Percentiles rank a stretch among this genome's conserved stretches.
Conservation (phyloP, 768 basidiomycete genomes). For the Sarcodon aspratus region DNA sequence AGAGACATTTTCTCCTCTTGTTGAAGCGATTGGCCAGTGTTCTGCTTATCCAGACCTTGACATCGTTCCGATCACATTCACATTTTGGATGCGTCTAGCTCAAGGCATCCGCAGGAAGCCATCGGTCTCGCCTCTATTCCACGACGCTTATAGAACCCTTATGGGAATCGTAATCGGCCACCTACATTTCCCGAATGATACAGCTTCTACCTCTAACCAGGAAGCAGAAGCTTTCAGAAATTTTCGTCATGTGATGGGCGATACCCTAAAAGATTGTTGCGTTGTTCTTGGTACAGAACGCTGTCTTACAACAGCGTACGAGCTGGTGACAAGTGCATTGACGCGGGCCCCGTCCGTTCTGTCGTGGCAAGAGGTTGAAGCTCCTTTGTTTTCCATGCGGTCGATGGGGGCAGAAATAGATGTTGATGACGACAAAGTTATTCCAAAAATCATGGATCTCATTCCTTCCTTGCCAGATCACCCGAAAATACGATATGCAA, state of each 20-base stretch:
- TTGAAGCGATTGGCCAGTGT: slow-evolving; percentile 89
- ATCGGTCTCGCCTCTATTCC: slow-evolving; percentile 62
- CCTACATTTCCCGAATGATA: slow-evolving; percentile 81
- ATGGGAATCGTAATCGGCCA: slow-evolving; percentile 83
- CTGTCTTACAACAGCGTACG: slow-evolving; percentile 74
- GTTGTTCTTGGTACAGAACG: slow-evolving; percentile 79
- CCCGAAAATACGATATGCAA: slow-evolving; percentile 89
- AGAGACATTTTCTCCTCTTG: slow-evolving; percentile 88
- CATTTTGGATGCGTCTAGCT: slow-evolving; percentile 98
- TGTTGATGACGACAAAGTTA: slow-evolving; percentile 63
- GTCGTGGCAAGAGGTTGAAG: slow-evolving; percentile 96
- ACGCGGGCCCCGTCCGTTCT: slow-evolving; percentile 41
- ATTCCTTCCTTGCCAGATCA: slow-evolving; percentile 84
- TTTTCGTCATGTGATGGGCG: slow-evolving; percentile 97
- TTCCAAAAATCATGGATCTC: slow-evolving; percentile 95
- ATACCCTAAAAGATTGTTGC: slow-evolving; percentile 98
- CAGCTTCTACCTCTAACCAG: slow-evolving; percentile 53
- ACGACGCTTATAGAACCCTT: slow-evolving; percentile 74
- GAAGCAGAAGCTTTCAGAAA: slow-evolving; percentile 90
- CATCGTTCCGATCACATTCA: slow-evolving; percentile 94
- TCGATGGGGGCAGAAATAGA: slow-evolving; percentile 97
- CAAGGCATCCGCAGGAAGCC: slow-evolving; percentile 73
- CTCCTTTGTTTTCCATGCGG: slow-evolving; percentile 93
- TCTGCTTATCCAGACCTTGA: slow-evolving; percentile 90
- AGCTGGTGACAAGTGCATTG: slow-evolving; percentile 67